phyloP scores from a whole-genome alignment of 2,329 filamentous ascomycete species.

The Exserohilum turcica region DNA sequence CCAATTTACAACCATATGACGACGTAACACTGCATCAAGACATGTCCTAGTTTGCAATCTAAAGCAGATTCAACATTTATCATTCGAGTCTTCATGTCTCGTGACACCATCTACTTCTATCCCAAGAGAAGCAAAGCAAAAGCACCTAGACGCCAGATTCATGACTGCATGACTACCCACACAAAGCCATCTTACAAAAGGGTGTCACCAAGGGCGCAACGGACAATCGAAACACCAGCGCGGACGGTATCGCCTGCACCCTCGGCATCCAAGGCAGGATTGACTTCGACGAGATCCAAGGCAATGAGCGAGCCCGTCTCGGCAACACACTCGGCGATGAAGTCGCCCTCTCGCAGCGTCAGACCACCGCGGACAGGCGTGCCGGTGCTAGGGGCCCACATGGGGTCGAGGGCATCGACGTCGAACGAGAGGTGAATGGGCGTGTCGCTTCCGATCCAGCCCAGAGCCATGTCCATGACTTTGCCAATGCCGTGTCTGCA shows the following conservation, averaged over 20 bases:
- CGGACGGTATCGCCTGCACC: conserved; percentile 86
- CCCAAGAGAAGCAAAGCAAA: neutral
- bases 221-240: conserved; percentile 86
- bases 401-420: conserved; percentile 92
- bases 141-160: neutral
- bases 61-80: no score
- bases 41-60: no score
- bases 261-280: conserved; percentile 55
- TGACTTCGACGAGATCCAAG: conserved; percentile 62
- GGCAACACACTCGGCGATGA: conserved; percentile 77
- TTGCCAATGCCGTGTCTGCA: conserved; percentile 85
- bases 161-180: neutral
- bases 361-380: conserved; percentile 92
- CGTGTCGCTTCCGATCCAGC: conserved; percentile 90
- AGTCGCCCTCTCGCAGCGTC: conserved; percentile 93
- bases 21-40: neutral
- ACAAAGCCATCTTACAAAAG: conserved; percentile 62
- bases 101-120: neutral
- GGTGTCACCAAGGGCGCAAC: conserved; percentile 91
- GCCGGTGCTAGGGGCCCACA: conserved; percentile 94
- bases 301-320: conserved; percentile 62
- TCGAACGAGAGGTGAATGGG: conserved; percentile 98
- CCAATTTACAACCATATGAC: no score
- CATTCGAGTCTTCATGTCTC: neutral
- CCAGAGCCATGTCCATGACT: conserved; percentile 98